phyloP scores from a whole-genome alignment of 2,329 filamentous ascomycete genomes.

The Pseudogymnoascus sp. region DNA sequence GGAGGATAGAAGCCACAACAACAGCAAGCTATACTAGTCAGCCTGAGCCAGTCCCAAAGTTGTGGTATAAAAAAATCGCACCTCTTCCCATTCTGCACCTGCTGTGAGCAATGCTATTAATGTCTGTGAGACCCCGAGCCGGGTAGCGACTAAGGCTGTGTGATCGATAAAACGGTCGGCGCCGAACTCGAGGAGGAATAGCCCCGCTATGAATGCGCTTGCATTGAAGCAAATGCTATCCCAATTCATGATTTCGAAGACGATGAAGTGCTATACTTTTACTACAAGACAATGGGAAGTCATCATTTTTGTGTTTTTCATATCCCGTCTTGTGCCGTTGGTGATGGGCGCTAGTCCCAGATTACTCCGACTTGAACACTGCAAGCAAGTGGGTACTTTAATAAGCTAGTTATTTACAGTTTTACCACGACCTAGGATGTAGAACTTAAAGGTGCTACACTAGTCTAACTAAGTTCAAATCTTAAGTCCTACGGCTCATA shows the following conservation, averaged over 20 bases:
- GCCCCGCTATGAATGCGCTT: slow-evolving; percentile 34
- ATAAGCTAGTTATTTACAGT: neutral
- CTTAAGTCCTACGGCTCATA: neutral
- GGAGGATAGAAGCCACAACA: slow-evolving; percentile 38
- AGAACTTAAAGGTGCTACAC: no score
- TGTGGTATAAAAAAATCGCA: slow-evolving; percentile 18
- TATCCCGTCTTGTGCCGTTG: neutral
- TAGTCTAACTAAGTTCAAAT: neutral
- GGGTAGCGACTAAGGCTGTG: slow-evolving; percentile 37
- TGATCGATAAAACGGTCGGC: slow-evolving; percentile 45
- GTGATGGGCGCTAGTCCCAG: neutral
- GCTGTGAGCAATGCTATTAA: slow-evolving; percentile 43
- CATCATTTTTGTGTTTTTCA: neutral
- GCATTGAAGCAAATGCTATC: slow-evolving; percentile 33
- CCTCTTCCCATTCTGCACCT: slow-evolving; percentile 49
- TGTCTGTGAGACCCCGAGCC: slow-evolving; percentile 36
- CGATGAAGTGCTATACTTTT: slow-evolving; percentile 21
- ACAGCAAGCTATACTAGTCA: slow-evolving; percentile 35
- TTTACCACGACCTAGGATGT: no score
- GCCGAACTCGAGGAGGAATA: slow-evolving; percentile 43
- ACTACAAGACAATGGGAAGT: neutral
- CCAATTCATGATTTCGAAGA: slow-evolving; percentile 24
- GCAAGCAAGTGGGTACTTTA: neutral
- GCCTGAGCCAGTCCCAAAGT: neutral
- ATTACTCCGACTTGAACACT: neutral